Conservation (phyloP, 73 alveolate genomes). For the Tetrahymena thermophila region DNA sequence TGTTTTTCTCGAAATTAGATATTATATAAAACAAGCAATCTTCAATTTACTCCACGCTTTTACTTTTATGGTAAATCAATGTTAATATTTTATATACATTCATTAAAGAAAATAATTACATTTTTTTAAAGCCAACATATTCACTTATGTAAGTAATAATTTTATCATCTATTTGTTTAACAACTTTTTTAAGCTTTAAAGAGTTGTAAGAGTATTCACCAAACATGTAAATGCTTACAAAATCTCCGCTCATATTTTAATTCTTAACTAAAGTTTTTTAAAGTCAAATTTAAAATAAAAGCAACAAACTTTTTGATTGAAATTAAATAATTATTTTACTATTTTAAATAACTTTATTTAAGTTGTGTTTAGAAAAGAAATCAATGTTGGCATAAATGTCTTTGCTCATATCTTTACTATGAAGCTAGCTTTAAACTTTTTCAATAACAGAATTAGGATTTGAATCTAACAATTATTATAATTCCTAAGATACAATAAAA, state of each 20-base stretch:
- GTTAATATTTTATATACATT: too few relatives aligned
- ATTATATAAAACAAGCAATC: not conserved
- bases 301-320: not conserved
- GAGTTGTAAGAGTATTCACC: not conserved
- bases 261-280: not conserved
- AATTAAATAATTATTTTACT: not conserved
- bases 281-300: not conserved
- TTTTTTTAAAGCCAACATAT: not conserved
- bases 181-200: not conserved
- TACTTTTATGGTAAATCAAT: not conserved
- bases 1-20: not conserved
- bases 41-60: not conserved
- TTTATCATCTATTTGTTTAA: not conserved
- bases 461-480: not conserved
- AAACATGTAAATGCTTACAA: not conserved
- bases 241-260: not conserved
- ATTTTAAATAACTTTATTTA: not conserved
- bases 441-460: not conserved
- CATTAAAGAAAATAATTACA: not conserved
- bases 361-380: not conserved
- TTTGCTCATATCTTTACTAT: not conserved
- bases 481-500: not conserved
- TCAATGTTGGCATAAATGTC: not conserved
- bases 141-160: not conserved
- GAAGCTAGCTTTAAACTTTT: not conserved